Conservation (phyloP, 768 basidiomycete species). For the Lactifluus pinguis region DNA sequence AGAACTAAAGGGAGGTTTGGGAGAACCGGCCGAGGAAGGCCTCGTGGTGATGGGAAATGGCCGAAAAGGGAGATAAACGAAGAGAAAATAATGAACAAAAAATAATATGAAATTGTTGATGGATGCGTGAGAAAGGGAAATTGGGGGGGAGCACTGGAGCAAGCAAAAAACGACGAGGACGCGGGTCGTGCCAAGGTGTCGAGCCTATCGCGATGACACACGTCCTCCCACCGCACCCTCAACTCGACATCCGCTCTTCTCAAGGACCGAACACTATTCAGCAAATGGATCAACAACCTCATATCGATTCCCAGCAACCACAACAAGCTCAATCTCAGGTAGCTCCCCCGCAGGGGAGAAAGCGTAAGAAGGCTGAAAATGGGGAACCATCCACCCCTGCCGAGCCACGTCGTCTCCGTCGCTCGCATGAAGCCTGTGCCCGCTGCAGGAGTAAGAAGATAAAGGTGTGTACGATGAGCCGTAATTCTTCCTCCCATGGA, state of each 20-base stretch:
- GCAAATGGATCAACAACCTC: constrained; percentile 46
- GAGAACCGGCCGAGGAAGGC: too few relatives aligned
- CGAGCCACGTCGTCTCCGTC: constrained; percentile 72
- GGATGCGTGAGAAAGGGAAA: constrained; percentile 13
- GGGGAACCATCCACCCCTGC: constrained; percentile 49
- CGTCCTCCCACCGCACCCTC: constrained; percentile 38
- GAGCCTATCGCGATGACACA: constrained; percentile 33
- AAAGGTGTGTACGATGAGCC: constrained; percentile 64
- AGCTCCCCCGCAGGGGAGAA: constrained; percentile 28
- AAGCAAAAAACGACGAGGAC: constrained; percentile 15
- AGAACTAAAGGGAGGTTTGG: too few relatives aligned
- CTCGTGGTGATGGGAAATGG: not conserved
- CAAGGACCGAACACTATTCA: constrained; percentile 54
- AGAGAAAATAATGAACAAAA: not conserved
- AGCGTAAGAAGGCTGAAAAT: constrained; percentile 53
- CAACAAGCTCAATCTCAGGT: constrained; percentile 33
- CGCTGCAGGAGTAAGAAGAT: constrained; percentile 95
- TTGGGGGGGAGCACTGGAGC: constrained; percentile 4
- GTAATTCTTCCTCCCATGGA: constrained; percentile 14
- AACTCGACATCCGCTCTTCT: constrained; percentile 36
- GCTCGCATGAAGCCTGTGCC: constrained; percentile 88
- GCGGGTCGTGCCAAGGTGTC: constrained; percentile 1
- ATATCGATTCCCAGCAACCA: constrained; percentile 40
- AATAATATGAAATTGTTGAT: not conserved
- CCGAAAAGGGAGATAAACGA: too few relatives aligned